A percentile compares a stretch with the other conserved stretches of the same genome.
phyloP scores from a whole-genome alignment of 2,329 filamentous ascomycete genomes.

The Ophiostoma ulmi region DNA sequence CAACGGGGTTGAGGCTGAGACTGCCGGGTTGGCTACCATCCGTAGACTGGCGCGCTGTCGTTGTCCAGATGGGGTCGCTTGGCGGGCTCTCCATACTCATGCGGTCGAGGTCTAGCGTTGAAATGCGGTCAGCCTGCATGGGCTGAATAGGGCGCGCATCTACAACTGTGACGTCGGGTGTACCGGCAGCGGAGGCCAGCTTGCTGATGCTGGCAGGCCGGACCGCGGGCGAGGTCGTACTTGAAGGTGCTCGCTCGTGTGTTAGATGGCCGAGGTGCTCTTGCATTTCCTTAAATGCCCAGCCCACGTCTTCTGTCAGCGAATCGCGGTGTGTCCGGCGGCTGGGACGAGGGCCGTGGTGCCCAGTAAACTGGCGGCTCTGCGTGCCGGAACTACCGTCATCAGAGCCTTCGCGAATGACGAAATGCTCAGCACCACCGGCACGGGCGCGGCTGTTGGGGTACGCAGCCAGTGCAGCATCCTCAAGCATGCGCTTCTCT shows the following conservation, averaged over 20 bases:
- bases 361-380: slow-evolving; percentile 24
- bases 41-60: slow-evolving; percentile 28
- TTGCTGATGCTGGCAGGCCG: background rate
- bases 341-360: background rate
- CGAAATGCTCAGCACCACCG: slow-evolving; percentile 66
- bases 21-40: slow-evolving; percentile 25
- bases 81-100: slow-evolving; percentile 37
- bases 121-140: slow-evolving; percentile 37
- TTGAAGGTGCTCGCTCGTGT: slow-evolving; percentile 35
- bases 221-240: slow-evolving; percentile 5
- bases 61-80: slow-evolving; percentile 36
- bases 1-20: slow-evolving; percentile 31
- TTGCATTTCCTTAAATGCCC: slow-evolving; percentile 78
- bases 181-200: background rate
- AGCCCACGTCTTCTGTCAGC: slow-evolving; percentile 57
- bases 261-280: slow-evolving; percentile 65
- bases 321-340: slow-evolving; percentile 49
- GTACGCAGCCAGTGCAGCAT: slow-evolving; percentile 66
- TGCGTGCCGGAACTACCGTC: slow-evolving; percentile 38
- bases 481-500: slow-evolving; percentile 71
- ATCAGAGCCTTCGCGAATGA: slow-evolving; percentile 59
- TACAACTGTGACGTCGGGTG: background rate
- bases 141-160: slow-evolving; percentile 23
- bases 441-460: slow-evolving; percentile 65
- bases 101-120: slow-evolving; percentile 33